Percentiles rank a stretch among this genome's conserved stretches.
These are phyloP conservation scores for Starmera caribaea DNA, from an alignment of 805 yeast species.

Conservation along the genomic window DNA sequence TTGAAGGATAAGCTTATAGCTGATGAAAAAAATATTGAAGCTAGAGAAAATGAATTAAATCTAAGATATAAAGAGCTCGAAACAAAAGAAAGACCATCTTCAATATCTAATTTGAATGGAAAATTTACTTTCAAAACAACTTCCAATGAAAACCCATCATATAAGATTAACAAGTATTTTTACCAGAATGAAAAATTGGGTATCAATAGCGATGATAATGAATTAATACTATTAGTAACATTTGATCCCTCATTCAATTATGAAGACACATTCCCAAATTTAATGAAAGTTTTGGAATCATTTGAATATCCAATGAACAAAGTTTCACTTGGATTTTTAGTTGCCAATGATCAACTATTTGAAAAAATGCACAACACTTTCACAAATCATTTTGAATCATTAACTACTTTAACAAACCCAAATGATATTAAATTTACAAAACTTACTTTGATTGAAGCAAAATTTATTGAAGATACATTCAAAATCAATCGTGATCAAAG, in stretches of 20 bases:
- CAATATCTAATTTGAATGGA: too few relatives aligned
- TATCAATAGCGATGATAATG: conserved; percentile 1
- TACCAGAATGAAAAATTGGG: too few relatives aligned
- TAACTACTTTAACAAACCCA: too few relatives aligned
- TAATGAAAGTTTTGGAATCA: conserved; percentile 20
- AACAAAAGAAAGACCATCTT: too few relatives aligned
- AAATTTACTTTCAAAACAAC: too few relatives aligned
- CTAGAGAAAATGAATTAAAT: too few relatives aligned
- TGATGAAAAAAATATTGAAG: too few relatives aligned
- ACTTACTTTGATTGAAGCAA: conserved; percentile 25
- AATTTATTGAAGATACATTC: conserved; percentile 22
- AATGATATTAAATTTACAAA: conserved; percentile 5
- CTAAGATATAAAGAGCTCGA: too few relatives aligned
- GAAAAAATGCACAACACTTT: not conserved
- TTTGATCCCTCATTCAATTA: too few relatives aligned
- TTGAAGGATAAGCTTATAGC: too few relatives aligned
- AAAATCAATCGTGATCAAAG: conserved; percentile 9
- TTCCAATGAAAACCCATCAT: too few relatives aligned
- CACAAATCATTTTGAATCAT: conserved; percentile 3
- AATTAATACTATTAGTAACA: conserved; percentile 4
- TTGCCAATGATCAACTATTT: conserved; percentile 8
- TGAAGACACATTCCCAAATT: conserved; percentile 7
- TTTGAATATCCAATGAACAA: conserved; percentile 17
- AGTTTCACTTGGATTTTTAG: conserved; percentile 14
- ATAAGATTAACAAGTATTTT: too few relatives aligned